Conservation (phyloP, 768 basidiomycete genomes). For the Arthromyces matolae region DNA sequence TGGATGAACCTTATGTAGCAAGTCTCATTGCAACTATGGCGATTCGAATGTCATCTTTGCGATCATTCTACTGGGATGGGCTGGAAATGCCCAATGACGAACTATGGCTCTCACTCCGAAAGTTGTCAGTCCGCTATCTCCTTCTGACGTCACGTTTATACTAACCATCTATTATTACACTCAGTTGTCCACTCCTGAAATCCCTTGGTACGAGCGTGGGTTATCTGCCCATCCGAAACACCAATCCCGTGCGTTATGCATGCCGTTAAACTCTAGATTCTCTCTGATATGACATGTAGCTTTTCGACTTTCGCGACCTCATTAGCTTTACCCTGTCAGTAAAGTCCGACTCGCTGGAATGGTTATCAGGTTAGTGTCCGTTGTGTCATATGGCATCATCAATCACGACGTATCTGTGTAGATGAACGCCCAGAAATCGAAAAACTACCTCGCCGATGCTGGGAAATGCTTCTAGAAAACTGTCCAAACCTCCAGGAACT, state of each 20-base stretch:
- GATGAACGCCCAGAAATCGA: slow-evolving; percentile 32
- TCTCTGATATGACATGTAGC: slow-evolving; percentile 18
- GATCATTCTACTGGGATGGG: slow-evolving; percentile 36
- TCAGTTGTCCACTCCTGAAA: slow-evolving; percentile 32
- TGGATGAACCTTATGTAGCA: slow-evolving; percentile 29
- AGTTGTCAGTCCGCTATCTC: slow-evolving; percentile 21
- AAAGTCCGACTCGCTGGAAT: slow-evolving; percentile 33
- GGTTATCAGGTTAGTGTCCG: slow-evolving; percentile 26
- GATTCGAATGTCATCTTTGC: slow-evolving; percentile 20
- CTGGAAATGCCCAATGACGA: slow-evolving; percentile 32
- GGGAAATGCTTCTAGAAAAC: slow-evolving; percentile 39
- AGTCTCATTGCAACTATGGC: slow-evolving; percentile 26
- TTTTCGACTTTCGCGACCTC: slow-evolving; percentile 35
- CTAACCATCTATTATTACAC: slow-evolving; percentile 3
- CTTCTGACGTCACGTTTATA: slow-evolving; percentile 4
- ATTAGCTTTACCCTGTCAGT: slow-evolving; percentile 30
- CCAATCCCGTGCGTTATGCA: slow-evolving; percentile 28
- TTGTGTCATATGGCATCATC: background rate
- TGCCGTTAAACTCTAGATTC: background rate
- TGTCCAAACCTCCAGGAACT: slow-evolving; percentile 36
- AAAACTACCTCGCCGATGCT: slow-evolving; percentile 34
- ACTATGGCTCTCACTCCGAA: slow-evolving; percentile 32
- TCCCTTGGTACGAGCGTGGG: slow-evolving; percentile 33
- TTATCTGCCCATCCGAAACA: slow-evolving; percentile 26
- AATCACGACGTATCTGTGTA: slow-evolving; percentile 5